Percentiles rank a stretch among this genome's conserved stretches.
Evolutionary conservation across 768 basidiomycete genomes (phyloP).

Genomic region (Serendipita sp.): DNA sequence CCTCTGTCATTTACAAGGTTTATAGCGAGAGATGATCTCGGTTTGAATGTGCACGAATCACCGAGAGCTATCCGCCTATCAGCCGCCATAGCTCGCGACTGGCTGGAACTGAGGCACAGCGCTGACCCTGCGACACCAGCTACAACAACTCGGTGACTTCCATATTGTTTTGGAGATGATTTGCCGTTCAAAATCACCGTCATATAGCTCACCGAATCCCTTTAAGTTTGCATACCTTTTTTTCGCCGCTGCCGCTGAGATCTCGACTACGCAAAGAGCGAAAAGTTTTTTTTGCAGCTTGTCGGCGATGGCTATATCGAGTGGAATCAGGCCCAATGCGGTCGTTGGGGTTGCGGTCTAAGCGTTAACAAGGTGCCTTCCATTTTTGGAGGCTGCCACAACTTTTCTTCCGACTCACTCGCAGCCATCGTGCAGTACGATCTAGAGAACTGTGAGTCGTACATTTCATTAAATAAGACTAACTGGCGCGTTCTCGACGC

Average conservation of each 20-base stretch:
- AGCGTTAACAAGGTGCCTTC: neutral
- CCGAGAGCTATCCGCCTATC: neutral
- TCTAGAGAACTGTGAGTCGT: neutral
- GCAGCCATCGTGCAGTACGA: neutral
- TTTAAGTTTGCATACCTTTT: too few species aligned
- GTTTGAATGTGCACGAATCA: neutral
- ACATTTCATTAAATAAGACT: neutral
- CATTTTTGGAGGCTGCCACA: neutral
- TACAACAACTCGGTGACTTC: neutral
- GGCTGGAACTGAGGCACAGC: neutral
- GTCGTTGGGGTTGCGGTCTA: too few species aligned
- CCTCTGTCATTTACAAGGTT: neutral
- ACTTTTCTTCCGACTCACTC: neutral
- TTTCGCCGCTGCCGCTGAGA: too few species aligned
- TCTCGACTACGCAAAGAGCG: too few species aligned
- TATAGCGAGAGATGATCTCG: neutral
- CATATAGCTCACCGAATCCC: neutral
- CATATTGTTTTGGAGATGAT: neutral
- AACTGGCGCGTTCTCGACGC: neutral
- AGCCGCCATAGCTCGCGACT: neutral
- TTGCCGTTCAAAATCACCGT: neutral
- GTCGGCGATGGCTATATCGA: too few species aligned
- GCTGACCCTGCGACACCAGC: neutral
- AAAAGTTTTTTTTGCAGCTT: too few species aligned
- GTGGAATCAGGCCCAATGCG: too few species aligned